phyloP scores from a whole-genome alignment of 805 yeast genomes.

The Hanseniaspora jakobsenii region DNA sequence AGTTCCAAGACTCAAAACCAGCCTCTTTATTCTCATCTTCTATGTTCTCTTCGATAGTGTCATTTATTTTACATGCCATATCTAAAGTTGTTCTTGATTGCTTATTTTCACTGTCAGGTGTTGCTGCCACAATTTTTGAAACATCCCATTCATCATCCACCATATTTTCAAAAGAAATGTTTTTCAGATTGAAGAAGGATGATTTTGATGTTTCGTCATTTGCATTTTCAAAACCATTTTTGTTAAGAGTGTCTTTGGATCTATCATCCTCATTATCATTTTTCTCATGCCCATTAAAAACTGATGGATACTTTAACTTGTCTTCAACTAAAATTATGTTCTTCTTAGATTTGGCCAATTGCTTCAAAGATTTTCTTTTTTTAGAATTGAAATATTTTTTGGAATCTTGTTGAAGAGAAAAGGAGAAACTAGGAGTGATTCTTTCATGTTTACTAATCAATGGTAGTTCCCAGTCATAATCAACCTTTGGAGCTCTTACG shows the following conservation, averaged over 20 bases:
- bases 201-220: slow-evolving; percentile 30
- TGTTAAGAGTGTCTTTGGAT: slow-evolving; percentile 20
- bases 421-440: slow-evolving; percentile 41
- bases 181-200: too few species aligned
- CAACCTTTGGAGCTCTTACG: slow-evolving; percentile 37
- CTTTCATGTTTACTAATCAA: slow-evolving; percentile 18
- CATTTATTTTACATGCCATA: slow-evolving; percentile 9
- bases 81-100: background rate
- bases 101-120: too few species aligned
- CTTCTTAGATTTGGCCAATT: slow-evolving; percentile 1
- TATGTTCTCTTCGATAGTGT: slow-evolving; percentile 19
- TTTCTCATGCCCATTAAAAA: slow-evolving; percentile 1
- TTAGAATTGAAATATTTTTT: slow-evolving; percentile 5
- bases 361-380: slow-evolving; percentile 9
- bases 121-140: slow-evolving; percentile 43
- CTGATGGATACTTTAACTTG: slow-evolving; percentile 3
- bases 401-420: slow-evolving; percentile 10
- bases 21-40: background rate
- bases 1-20: slow-evolving; percentile 26
- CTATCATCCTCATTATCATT: slow-evolving; percentile 18
- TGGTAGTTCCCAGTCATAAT: slow-evolving; percentile 40
- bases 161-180: slow-evolving; percentile 33
- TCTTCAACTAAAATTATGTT: slow-evolving; percentile 17
- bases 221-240: slow-evolving; percentile 20
- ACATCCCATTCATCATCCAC: slow-evolving; percentile 76